Percentiles rank a stretch among this genome's conserved stretches.
Conservation (phyloP, 169 alveolate genomes). For the Theileria equi region DNA sequence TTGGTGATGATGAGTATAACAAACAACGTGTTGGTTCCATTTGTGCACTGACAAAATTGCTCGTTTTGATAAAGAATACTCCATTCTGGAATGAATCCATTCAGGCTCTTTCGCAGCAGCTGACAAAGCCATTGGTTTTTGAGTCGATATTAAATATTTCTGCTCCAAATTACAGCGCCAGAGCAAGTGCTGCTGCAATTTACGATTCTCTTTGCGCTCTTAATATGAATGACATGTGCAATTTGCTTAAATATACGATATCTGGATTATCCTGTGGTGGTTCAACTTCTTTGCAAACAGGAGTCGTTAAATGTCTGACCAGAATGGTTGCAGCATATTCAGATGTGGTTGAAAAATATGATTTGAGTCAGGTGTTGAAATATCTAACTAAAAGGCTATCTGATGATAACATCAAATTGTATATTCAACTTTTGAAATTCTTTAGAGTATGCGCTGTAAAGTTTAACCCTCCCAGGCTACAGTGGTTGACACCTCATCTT, state of each 20-base stretch:
- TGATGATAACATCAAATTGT: conserved; percentile 22
- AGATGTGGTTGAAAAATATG: conserved; percentile 27
- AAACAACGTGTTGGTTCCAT: conserved; percentile 43
- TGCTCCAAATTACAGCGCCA: conserved; percentile 31
- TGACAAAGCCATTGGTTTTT: conserved; percentile 39
- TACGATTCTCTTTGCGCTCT: conserved; percentile 38
- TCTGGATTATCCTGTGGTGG: conserved; percentile 23
- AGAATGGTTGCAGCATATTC: conserved; percentile 32
- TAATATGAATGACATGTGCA: conserved; percentile 23
- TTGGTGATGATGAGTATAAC: no score
- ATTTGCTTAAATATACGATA: conserved; percentile 32
- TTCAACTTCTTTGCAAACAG: conserved; percentile 19
- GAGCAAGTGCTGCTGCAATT: conserved; percentile 35
- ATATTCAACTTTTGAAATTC: conserved; percentile 47
- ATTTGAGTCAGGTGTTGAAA: conserved; percentile 31
- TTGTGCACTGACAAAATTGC: conserved; percentile 15
- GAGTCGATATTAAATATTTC: conserved; percentile 43
- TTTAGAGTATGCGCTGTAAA: conserved; percentile 50
- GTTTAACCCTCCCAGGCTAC: conserved; percentile 29
- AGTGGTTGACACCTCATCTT: conserved; percentile 47
- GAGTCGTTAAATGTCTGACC: conserved; percentile 40
- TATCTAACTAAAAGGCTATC: conserved; percentile 17
- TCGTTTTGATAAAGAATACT: conserved; percentile 27
- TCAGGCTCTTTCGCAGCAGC: not conserved
- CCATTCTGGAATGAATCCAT: not conserved